Evolutionary conservation across 2,329 filamentous ascomycete genomes (phyloP).

Genomic region (Ascochyta pisi): DNA sequence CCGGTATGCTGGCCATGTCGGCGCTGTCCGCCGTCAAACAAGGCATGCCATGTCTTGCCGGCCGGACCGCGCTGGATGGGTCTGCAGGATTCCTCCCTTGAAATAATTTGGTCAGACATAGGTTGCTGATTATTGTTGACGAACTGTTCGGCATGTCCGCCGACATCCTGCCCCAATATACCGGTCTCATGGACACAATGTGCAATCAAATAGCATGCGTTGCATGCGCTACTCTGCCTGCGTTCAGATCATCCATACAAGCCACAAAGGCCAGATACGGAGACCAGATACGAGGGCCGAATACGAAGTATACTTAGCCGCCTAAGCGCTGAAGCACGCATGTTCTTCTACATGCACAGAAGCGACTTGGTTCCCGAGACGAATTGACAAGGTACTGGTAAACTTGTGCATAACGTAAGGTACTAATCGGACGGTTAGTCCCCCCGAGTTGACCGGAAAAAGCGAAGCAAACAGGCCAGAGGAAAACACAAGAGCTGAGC

Average conservation of each 20-base stretch:
- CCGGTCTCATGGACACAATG: background rate
- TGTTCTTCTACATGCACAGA: background rate
- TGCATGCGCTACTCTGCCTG: background rate
- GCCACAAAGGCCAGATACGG: background rate
- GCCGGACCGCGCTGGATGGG: too few relatives aligned
- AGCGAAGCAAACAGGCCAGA: constrained; percentile 1
- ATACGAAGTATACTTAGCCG: constrained; percentile 2
- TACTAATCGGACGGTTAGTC: background rate
- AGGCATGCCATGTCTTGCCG: too few relatives aligned
- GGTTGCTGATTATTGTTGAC: too few relatives aligned
- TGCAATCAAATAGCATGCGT: background rate
- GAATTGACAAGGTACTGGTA: background rate
- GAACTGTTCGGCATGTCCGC: too few relatives aligned
- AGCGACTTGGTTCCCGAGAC: background rate
- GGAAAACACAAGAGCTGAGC: background rate
- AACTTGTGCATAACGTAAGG: background rate
- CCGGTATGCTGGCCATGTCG: too few relatives aligned
- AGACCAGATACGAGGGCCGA: background rate
- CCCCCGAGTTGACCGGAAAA: background rate
- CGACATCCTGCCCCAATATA: background rate
- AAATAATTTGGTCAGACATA: too few relatives aligned
- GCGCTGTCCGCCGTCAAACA: too few relatives aligned
- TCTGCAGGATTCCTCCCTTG: too few relatives aligned
- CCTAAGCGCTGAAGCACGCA: constrained; percentile 4
- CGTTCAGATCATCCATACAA: background rate